A percentile compares a stretch with the other conserved stretches of the same genome.
phyloP scores from a whole-genome alignment of 208 protist species.

The Histomonas meleagridis region DNA sequence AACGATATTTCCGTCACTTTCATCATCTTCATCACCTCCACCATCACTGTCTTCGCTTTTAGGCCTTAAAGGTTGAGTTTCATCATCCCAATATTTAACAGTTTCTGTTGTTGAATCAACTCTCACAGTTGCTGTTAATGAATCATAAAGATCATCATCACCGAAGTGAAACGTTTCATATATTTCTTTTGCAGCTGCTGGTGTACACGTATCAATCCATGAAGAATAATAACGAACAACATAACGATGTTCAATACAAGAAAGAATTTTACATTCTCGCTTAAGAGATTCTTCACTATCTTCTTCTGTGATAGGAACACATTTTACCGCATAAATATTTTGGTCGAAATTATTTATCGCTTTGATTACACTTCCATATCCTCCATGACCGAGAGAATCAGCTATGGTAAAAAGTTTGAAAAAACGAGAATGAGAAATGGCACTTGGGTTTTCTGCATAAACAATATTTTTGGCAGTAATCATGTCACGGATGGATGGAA shows the following conservation, averaged over 20 bases:
- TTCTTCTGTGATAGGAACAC: background rate
- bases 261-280: background rate
- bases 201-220: background rate
- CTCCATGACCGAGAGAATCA: background rate
- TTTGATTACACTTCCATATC: conserved; percentile 16
- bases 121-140: background rate
- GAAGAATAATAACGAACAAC: conserved; percentile 7
- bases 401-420: background rate
- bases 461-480: too few relatives aligned
- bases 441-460: too few relatives aligned
- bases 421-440: background rate
- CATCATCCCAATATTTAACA: background rate
- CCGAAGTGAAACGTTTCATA: background rate
- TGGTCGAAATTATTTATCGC: background rate
- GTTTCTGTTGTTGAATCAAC: background rate
- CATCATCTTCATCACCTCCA: background rate
- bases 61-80: background rate
- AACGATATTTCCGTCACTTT: background rate
- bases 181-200: background rate
- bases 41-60: background rate
- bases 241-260: background rate
- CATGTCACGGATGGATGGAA: too few relatives aligned
- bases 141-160: background rate
- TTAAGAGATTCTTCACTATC: background rate
- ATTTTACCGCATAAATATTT: conserved; percentile 1